Conservation (phyloP, 192 early-diverging fungal species). For the Entophlyctis luteolus region DNA sequence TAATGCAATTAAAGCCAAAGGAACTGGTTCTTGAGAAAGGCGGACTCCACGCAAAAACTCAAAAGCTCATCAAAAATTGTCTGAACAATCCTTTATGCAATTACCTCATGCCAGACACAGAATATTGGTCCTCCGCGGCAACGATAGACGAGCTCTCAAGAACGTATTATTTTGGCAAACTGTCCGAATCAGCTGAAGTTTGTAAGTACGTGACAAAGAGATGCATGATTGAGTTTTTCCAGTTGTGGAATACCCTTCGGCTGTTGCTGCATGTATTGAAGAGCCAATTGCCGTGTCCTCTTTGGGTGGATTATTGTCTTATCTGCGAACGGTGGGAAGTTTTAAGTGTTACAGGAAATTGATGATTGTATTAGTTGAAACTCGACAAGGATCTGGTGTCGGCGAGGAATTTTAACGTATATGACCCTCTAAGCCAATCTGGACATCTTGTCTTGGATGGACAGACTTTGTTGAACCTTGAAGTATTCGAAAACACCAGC, state of each 20-base stretch:
- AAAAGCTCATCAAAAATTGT: conserved; percentile 60
- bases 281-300: conserved; percentile 37
- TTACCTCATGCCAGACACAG: conserved; percentile 57
- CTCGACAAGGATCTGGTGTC: conserved; percentile 83
- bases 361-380: conserved; percentile 61
- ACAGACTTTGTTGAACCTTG: conserved; percentile 87
- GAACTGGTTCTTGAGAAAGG: conserved; percentile 87
- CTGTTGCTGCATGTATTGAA: background rate
- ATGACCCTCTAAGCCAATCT: conserved; percentile 76
- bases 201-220: background rate
- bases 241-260: conserved; percentile 12
- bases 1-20: conserved; percentile 86
- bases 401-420: conserved; percentile 73
- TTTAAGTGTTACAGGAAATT: background rate
- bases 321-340: conserved; percentile 69
- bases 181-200: background rate
- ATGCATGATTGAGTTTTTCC: background rate
- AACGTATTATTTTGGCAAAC: conserved; percentile 56
- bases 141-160: conserved; percentile 61
- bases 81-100: conserved; percentile 61
- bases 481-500: conserved; percentile 79
- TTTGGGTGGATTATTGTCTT: conserved; percentile 77
- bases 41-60: conserved; percentile 48
- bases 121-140: conserved; percentile 63
- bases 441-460: conserved; percentile 85